Base-by-base conservation (phyloP, 2,329 filamentous ascomycete genomes). In the Pestalotiopsis sp. region DNA sequence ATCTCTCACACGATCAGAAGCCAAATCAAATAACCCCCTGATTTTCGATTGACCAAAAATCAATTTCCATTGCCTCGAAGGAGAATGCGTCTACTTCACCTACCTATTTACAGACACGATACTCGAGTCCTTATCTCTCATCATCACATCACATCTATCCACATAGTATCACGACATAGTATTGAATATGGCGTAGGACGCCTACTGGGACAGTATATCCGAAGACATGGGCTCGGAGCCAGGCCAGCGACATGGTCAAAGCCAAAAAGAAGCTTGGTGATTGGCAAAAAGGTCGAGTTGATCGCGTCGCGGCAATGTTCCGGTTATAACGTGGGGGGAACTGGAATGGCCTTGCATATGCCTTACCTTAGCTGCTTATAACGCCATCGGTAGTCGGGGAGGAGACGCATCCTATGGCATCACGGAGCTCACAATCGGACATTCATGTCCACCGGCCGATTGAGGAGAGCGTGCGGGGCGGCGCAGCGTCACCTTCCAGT, bases 141-240 rank as follows among this genome's bases (percentile, higher is more conserved):
- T 27, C 17, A 40, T 12, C 12, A 40, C 38, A 36, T 57, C 20
- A 20, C 13, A 20, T 57, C 2, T 12, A 38, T 58, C 63, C 63
- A 60, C 65, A 45, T 9, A 31, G 17, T n/a, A 66, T 66, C 65
- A 60, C 65, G 65, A 66, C 52, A 66, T 66, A 45, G 52, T 27
- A n/a, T 56, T 41, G 23, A 45, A 25, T 59, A 66, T 66, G 65
- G 38, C 65, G 65, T 59, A 12, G 52, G 11, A 56, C 31, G 63
- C n/a, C 6, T 17, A n/a, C 13, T 27, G 41, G n/a, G 23, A 52
- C 14, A 23, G 12, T 17, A 49, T 14, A 45, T 65, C 62, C 62
- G 62, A 65, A 4, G 17, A 52, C 20, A 65, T 65, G 62, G 62
- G 40, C 23, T 49, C 25, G 20, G 17, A 65, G 5, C 13, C 9